phyloP scores from a whole-genome alignment of 2,329 filamentous ascomycete species.

The Myriosclerotinia curreyana region DNA sequence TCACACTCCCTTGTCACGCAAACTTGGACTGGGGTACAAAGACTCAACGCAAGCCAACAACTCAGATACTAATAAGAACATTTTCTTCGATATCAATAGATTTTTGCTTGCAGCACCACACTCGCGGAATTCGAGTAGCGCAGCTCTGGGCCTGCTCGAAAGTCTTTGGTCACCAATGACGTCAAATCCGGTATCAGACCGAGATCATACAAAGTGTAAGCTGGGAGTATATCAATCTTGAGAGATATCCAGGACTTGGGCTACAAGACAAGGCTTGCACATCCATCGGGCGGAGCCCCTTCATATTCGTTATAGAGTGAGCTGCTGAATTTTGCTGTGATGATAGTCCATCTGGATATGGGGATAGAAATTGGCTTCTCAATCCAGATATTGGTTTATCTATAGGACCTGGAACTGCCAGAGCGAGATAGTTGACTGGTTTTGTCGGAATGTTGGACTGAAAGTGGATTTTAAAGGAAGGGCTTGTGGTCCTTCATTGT shows the following conservation, averaged over 20 bases:
- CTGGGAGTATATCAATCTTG: constrained; percentile 45
- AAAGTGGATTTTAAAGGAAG: not conserved
- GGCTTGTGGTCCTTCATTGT: not conserved
- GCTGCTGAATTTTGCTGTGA: not conserved
- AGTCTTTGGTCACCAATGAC: constrained; percentile 46
- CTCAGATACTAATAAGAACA: not conserved
- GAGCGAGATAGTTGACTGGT: not conserved
- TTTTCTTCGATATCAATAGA: not conserved
- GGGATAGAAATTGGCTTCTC: not conserved
- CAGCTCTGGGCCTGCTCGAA: constrained; percentile 37
- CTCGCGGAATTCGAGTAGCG: not conserved
- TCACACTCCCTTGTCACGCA: not conserved
- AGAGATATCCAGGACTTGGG: constrained; percentile 42
- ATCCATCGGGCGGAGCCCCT: constrained; percentile 44
- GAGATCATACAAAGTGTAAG: constrained; percentile 38
- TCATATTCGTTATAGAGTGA: too few relatives aligned
- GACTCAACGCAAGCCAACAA: constrained; percentile 3
- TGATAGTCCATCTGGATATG: not conserved
- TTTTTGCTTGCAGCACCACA: constrained; percentile 5
- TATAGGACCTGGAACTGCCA: not conserved
- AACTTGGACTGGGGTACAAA: not conserved
- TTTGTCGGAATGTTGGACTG: not conserved
- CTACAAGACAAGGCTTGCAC: constrained; percentile 46
- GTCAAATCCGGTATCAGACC: constrained; percentile 39
- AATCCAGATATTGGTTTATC: not conserved